phyloP scores from a whole-genome alignment of 805 yeast species.

The Candida pseudoglaebosa region DNA sequence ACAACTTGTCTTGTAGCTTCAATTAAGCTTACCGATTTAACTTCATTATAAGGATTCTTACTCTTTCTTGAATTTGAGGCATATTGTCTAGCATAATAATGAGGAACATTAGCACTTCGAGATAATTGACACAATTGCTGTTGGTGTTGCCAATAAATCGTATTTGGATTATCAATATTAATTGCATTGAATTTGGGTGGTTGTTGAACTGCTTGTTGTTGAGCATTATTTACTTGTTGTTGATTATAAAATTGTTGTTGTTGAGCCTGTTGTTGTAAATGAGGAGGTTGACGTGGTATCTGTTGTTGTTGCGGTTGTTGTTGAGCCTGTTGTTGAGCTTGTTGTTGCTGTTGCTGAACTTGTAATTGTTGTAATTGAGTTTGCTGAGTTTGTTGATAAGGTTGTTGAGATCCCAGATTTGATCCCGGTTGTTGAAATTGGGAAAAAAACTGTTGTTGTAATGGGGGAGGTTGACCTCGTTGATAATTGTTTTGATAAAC shows the following conservation, averaged over 20 bases:
- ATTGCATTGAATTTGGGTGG: conserved; percentile 19
- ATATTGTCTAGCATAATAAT: conserved; percentile 79
- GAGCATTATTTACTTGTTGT: conserved; percentile 24
- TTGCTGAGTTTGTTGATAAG: conserved; percentile 16
- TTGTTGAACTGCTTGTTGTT: conserved; percentile 18
- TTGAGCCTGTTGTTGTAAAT: conserved; percentile 17
- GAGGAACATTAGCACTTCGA: conserved; percentile 62
- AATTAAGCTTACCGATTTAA: conserved; percentile 34
- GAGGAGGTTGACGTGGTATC: conserved; percentile 15
- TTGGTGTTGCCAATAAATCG: conserved; percentile 76
- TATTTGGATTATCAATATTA: conserved; percentile 34
- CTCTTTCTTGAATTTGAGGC: conserved; percentile 61
- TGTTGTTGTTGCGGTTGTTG: conserved; percentile 18
- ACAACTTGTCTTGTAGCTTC: conserved; percentile 41
- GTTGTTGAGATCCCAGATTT: conserved; percentile 10
- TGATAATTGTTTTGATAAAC: conserved; percentile 19
- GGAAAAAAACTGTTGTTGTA: conserved; percentile 12
- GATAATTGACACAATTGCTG: conserved; percentile 67
- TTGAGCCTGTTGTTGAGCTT: conserved; percentile 18
- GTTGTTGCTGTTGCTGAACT: conserved; percentile 11
- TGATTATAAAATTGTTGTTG: conserved; percentile 23
- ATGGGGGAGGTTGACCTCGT: conserved; percentile 19
- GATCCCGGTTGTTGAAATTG: conserved; percentile 18
- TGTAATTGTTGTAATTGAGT: conserved; percentile 18
- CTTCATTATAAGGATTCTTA: conserved; percentile 34